Conservation (phyloP, 1,284 basidiomycete species). For the Apiotrichum gamsii region DNA sequence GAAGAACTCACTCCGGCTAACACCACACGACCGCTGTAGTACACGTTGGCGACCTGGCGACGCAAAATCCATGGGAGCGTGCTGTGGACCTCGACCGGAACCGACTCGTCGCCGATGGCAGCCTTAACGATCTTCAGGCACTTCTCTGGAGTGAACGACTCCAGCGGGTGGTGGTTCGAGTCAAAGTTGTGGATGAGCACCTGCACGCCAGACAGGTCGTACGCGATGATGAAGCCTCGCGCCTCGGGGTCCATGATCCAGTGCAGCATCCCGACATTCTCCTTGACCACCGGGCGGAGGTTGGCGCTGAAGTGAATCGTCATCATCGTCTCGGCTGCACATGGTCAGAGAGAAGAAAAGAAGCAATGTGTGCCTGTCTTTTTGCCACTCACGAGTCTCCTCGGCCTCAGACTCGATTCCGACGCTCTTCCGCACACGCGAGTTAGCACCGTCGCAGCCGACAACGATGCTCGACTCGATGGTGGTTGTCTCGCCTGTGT, state of each 20-base stretch:
- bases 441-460: conserved; percentile 23
- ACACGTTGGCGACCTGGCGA: conserved; percentile 21
- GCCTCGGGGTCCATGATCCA: conserved; percentile 25
- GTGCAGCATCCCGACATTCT: conserved; percentile 21
- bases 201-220: conserved; percentile 22
- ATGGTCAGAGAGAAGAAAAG: too few species aligned
- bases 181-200: conserved; percentile 27
- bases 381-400: conserved; percentile 7
- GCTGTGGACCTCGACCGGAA: conserved; percentile 16
- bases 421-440: conserved; percentile 11
- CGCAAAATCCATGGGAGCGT: conserved; percentile 21
- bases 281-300: conserved; percentile 19
- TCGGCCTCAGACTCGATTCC: conserved; percentile 20
- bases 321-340: conserved; percentile 18
- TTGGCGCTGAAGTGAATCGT: conserved; percentile 21
- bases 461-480: conserved; percentile 15
- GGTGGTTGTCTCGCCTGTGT: conserved; percentile 14
- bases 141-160: conserved; percentile 18
- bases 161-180: conserved; percentile 10
- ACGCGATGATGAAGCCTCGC: conserved; percentile 22
- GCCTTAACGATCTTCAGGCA: conserved; percentile 18
- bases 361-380: too few species aligned
- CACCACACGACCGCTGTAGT: conserved; percentile 14
- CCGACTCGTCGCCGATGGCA: conserved; percentile 15
- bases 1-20: too few species aligned